Evolutionary conservation across 139 green algal species (phyloP), one percentile per base, ranked within the genome.

Genomic region (Coccomyxa sp.): DNA sequence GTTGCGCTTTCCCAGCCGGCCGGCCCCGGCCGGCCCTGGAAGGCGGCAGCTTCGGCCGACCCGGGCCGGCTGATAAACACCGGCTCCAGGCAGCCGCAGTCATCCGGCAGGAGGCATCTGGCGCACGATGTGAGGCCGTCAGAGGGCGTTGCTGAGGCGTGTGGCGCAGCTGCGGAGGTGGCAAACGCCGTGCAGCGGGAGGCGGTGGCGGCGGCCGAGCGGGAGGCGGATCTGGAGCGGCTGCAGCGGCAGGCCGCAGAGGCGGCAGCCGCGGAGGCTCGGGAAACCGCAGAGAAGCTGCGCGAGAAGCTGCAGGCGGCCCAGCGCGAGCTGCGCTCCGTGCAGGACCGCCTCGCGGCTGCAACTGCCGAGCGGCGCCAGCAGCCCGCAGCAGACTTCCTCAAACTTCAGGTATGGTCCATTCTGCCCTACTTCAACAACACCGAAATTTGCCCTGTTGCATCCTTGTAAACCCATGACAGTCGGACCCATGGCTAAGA

Each of bases 211-310:
- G 89, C 91, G 17, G 88, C 87, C 15, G 80, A 86, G 67, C 83
- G 91, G 11, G 90, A 94, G 66, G 89, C 83, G 10, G 79, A 90
- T 13, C 82, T 92, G 75, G 89, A 92, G 87, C 83, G 83, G 9
- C 76, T 92, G 85, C 85, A 90, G 68, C 85, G 86, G 25, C 81
- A 89, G 83, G 83, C 79, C 18, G 84, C 83, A 3, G 86, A 92
- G 85, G 85, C 67, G 38, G 79, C 66, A 63, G 32, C 68, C 76
- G 80, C 31, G 82, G 60, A n/a, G 27, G 32, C 58, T 10, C 60
- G 79, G 23, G 82, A 79, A 60, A 78, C 79, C 60, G 7, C 76
- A 77, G 82, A 86, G 38, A 82, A 86, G 82, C 77, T 86, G 17
- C 63, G 63, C 13, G 45, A 57, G 38, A 86, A 86, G 67, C 84